These are phyloP conservation scores for Colletotrichum camelliae DNA, from an alignment of 2,329 filamentous ascomycete genomes.

Conservation along the genomic window DNA sequence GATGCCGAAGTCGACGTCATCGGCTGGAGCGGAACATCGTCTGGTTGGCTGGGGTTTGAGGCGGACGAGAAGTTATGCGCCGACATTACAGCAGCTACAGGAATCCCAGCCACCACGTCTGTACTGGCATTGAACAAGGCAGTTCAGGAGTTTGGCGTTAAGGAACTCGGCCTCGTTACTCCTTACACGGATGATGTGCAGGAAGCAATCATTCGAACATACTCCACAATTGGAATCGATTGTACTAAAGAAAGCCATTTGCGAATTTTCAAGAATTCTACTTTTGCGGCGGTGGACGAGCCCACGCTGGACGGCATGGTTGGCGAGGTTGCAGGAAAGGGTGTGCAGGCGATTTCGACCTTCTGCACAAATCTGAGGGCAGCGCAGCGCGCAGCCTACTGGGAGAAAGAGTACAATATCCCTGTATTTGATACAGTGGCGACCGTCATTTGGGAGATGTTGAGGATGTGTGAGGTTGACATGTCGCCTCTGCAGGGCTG, in stretches of 20 bases:
- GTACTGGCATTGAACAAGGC: slow-evolving; percentile 43
- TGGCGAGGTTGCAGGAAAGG: slow-evolving; percentile 29
- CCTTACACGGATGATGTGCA: slow-evolving; percentile 47
- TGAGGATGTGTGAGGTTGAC: slow-evolving; percentile 35
- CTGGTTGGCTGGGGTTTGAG: slow-evolving; percentile 45
- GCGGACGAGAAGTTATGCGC: slow-evolving; percentile 42
- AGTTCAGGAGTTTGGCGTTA: slow-evolving; percentile 32
- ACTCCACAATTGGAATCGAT: slow-evolving; percentile 34
- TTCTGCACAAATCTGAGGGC: slow-evolving; percentile 50
- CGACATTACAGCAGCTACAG: slow-evolving; percentile 39
- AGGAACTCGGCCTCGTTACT: slow-evolving; percentile 37
- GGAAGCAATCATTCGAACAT: slow-evolving; percentile 38
- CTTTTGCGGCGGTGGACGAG: slow-evolving; percentile 39
- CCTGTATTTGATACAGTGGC: slow-evolving; percentile 46
- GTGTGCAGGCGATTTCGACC: slow-evolving; percentile 37
- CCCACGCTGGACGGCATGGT: slow-evolving; percentile 24
- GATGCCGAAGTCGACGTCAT: slow-evolving; percentile 43
- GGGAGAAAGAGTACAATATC: slow-evolving; percentile 40
- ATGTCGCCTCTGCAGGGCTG: slow-evolving; percentile 33
- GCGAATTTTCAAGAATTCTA: slow-evolving; percentile 38
- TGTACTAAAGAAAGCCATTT: slow-evolving; percentile 38
- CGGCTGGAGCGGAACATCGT: slow-evolving; percentile 42
- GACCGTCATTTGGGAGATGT: slow-evolving; percentile 46
- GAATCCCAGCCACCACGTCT: slow-evolving; percentile 44
- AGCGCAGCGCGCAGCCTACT: slow-evolving; percentile 39